Evolutionary conservation across 306 rosid species (phyloP).

Genomic region (Cicer pinnatifidum): DNA sequence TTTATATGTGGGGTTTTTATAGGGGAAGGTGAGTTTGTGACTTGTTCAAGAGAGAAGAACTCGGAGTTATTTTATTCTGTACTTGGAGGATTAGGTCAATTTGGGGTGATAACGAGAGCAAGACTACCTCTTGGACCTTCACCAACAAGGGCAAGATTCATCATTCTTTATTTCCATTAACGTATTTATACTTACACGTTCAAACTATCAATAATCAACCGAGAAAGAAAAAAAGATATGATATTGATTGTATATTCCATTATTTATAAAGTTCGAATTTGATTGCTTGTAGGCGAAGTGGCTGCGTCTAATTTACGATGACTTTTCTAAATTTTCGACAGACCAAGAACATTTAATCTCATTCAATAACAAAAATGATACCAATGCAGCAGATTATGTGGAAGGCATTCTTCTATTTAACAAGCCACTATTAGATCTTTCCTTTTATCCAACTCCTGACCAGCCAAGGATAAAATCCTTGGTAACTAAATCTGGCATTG

Average conservation of each 20-base stretch:
- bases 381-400: constrained; percentile 52
- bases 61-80: constrained; percentile 59
- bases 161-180: too few relatives aligned
- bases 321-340: constrained; percentile 56
- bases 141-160: constrained; percentile 53
- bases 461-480: constrained; percentile 58
- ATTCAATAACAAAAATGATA: not conserved
- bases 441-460: constrained; percentile 59
- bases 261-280: too few relatives aligned
- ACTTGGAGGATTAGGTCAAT: constrained; percentile 90
- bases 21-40: constrained; percentile 69
- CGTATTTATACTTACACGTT: too few relatives aligned
- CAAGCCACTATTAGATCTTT: constrained; percentile 55
- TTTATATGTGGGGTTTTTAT: constrained; percentile 3
- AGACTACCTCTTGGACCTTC: constrained; percentile 64
- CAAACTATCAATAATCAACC: too few relatives aligned
- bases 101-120: constrained; percentile 80
- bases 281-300: constrained; percentile 61
- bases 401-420: constrained; percentile 67
- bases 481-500: constrained; percentile 54
- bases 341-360: constrained; percentile 74
- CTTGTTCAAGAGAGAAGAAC: constrained; percentile 54
- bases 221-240: too few relatives aligned
- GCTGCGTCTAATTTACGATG: constrained; percentile 62
- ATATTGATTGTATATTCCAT: too few relatives aligned